Evolutionary conservation across 2,329 filamentous ascomycete species (phyloP), one percentile per base, ranked within the genome.

Genomic region (Emergomyces pasteurianus): DNA sequence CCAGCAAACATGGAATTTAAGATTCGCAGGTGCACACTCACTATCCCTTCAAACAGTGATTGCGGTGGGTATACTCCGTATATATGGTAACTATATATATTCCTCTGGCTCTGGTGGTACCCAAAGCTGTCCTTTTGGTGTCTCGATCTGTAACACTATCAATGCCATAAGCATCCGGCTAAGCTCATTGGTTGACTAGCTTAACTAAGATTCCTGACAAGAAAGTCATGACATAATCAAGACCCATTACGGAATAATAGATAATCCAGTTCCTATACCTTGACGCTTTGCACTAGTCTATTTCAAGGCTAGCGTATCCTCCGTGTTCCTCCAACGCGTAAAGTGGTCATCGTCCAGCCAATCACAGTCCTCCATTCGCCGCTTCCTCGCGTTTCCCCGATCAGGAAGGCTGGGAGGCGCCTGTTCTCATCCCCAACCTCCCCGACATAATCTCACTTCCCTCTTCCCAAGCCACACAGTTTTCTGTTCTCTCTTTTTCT

Each of bases 221-320:
- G n/a, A n/a, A n/a, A n/a, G n/a, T n/a, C n/a, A n/a, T 62, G 57
- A 62, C 40, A 50, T 62, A 62, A 62, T 56, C 31, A 36, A 9
- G 3, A 16, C 0, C n/a, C n/a, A n/a, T n/a, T n/a, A n/a, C n/a
- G 52, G 58, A 43, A 23, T 18, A 36, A 60, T 28, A 34, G 10
- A 59, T 62, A 23, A 21, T 62, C 58, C 60, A 28, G n/a, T n/a
- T n/a, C n/a, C n/a, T n/a, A n/a, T n/a, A n/a, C n/a, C n/a, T n/a
- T n/a, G n/a, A n/a, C n/a, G n/a, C n/a, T n/a, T n/a, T n/a, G n/a
- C 26, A 36, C 63, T 64, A 64, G 16, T 58, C 61, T 26, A 5
- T 6, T 62, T 58, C 3, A 8, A 31, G 52, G 36, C 52, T 65
- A 64, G 64, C 47, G 28, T 43, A 3, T 1, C 6, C 12, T 54